These are phyloP conservation scores for Chlorella sp. DNA, from an alignment of 139 green algal species.

Conservation along the genomic window DNA sequence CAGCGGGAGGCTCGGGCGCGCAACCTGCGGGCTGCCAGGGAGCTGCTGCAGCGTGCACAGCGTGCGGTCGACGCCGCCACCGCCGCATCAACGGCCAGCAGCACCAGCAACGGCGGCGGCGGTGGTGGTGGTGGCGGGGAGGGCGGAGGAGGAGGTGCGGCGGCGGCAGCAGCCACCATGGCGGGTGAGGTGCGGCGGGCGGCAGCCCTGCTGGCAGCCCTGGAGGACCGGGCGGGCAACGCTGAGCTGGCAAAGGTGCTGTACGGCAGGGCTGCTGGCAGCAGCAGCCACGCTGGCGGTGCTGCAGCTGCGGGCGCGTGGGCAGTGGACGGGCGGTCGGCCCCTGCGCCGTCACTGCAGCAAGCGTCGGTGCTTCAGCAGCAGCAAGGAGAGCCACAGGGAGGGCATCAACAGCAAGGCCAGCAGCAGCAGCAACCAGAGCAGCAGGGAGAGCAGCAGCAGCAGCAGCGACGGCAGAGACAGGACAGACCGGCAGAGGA, in stretches of 20 bases:
- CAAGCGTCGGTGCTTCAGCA: neutral
- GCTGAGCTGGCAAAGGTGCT: too few species aligned
- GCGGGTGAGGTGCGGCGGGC: conserved; percentile 11
- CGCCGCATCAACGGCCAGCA: neutral
- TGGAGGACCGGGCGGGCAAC: conserved; percentile 32
- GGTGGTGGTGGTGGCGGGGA: neutral
- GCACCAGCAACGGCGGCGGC: neutral
- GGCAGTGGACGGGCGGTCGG: too few species aligned
- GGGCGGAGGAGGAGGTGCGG: neutral
- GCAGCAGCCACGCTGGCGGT: neutral
- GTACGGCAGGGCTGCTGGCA: neutral
- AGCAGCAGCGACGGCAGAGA: conserved; percentile 9
- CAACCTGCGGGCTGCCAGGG: neutral
- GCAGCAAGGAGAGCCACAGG: neutral
- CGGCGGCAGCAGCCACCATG: neutral
- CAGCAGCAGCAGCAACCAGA: neutral
- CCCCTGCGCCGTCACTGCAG: neutral
- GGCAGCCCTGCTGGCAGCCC: conserved; percentile 5
- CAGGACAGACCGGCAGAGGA: neutral
- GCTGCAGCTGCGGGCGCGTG: neutral
- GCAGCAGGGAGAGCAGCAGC: neutral
- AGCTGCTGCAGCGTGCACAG: neutral
- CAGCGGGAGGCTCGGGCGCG: conserved; percentile 15
- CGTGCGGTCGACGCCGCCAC: neutral
- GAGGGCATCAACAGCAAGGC: neutral